Evolutionary conservation across 306 rosid genomes (phyloP).

Genomic region (Alnus rubra): DNA sequence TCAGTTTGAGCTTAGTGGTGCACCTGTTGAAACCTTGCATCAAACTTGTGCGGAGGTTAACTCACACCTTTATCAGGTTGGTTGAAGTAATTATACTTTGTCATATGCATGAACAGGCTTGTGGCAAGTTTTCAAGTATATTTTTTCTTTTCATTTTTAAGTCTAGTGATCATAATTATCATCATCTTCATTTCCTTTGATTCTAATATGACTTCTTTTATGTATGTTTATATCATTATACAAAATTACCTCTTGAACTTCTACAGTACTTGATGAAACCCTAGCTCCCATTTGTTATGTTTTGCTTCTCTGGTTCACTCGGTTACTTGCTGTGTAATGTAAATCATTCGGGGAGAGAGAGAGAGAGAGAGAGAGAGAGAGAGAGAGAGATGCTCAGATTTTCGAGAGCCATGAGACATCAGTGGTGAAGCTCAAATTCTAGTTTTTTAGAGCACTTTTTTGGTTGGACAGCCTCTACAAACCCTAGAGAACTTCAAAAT

Average conservation of each 20-base stretch:
- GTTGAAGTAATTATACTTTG: conserved; percentile 10
- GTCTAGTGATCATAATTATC: not conserved
- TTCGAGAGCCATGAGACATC: not conserved
- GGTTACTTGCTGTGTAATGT: not conserved
- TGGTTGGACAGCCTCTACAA: not conserved
- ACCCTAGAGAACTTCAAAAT: not conserved
- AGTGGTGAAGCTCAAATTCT: not conserved
- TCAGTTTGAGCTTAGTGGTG: conserved; percentile 99
- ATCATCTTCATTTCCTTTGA: conserved; percentile 1
- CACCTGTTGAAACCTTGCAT: conserved; percentile 97
- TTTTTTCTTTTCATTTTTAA: not conserved
- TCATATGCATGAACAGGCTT: conserved; percentile 1
- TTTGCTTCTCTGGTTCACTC: not conserved
- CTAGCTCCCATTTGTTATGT: not conserved
- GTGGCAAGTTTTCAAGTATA: not conserved
- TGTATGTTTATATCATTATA: not conserved
- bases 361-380: not conserved
- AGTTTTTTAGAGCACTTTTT: not conserved
- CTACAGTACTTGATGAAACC: not conserved
- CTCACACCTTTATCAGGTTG: conserved; percentile 93
- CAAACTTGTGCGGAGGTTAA: conserved; percentile 99
- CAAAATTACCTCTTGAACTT: not conserved
- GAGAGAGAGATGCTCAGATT: not conserved
- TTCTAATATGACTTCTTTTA: not conserved
- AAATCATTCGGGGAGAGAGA: not conserved